Percentiles rank a stretch among this genome's conserved stretches.
These are phyloP conservation scores for Dothiorella sarmentorum DNA, from an alignment of 2,329 filamentous ascomycete species.

Conservation along the genomic window DNA sequence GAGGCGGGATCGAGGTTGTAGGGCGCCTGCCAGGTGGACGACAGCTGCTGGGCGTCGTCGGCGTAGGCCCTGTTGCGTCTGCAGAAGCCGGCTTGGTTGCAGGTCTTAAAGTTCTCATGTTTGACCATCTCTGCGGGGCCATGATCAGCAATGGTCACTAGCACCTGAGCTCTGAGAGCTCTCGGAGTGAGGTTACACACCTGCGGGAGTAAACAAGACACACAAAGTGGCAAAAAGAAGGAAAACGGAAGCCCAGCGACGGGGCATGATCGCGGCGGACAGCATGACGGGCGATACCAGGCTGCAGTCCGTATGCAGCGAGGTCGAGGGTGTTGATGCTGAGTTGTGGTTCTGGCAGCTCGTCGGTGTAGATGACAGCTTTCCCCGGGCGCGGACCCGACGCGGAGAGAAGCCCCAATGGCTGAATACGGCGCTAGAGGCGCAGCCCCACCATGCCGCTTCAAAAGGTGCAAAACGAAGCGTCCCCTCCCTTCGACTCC, in stretches of 20 bases:
- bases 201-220: slow-evolving; percentile 34
- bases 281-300: slow-evolving; percentile 6
- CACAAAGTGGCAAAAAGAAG: slow-evolving; percentile 34
- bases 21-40: slow-evolving; percentile 70
- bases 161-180: slow-evolving; percentile 9
- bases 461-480: slow-evolving; percentile 19
- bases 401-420: slow-evolving; percentile 15
- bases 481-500: slow-evolving; percentile 22
- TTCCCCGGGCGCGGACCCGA: slow-evolving; percentile 12
- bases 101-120: slow-evolving; percentile 96
- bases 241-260: slow-evolving; percentile 58
- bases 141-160: not conserved
- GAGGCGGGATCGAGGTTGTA: slow-evolving; percentile 73
- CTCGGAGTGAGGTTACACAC: slow-evolving; percentile 26
- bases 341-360: not conserved
- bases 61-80: slow-evolving; percentile 90
- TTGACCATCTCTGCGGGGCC: slow-evolving; percentile 59
- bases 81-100: slow-evolving; percentile 93
- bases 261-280: slow-evolving; percentile 41
- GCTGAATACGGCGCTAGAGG: slow-evolving; percentile 7
- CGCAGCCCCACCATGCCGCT: slow-evolving; percentile 16
- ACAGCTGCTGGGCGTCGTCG: slow-evolving; percentile 65
- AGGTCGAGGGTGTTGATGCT: not conserved
- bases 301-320: slow-evolving; percentile 16
- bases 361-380: slow-evolving; percentile 13